phyloP scores from a whole-genome alignment of 2,329 filamentous ascomycete species.

The Seiridium unicorne region DNA sequence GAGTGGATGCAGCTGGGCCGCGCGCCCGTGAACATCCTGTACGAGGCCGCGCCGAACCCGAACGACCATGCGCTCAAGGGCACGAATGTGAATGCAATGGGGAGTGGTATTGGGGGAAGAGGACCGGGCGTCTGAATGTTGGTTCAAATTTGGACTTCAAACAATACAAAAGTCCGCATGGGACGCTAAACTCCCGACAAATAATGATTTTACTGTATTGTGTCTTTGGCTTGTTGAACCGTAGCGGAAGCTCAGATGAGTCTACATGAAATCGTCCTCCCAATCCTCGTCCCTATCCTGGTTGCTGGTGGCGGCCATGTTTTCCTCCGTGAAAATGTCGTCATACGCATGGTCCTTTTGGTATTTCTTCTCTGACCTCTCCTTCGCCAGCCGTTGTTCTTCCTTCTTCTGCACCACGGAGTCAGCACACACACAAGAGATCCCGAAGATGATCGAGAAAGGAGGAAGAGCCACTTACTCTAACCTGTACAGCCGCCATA shows the following conservation, averaged over 20 bases:
- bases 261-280: conserved; percentile 90
- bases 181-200: neutral
- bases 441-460: neutral
- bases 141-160: neutral
- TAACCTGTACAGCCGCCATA: conserved; percentile 56
- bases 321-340: conserved; percentile 82
- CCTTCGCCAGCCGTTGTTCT: conserved; percentile 69
- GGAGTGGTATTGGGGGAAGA: conserved; percentile 49
- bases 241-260: neutral
- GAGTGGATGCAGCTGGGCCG: conserved; percentile 86
- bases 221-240: neutral
- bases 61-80: conserved; percentile 75
- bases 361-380: conserved; percentile 86
- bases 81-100: conserved; percentile 52
- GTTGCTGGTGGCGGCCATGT: conserved; percentile 76
- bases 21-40: conserved; percentile 82
- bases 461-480: conserved; percentile 45
- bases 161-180: neutral
- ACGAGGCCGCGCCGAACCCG: conserved; percentile 92
- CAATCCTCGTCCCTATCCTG: conserved; percentile 77
- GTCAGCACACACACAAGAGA: neutral
- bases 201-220: conserved; percentile 4
- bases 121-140: conserved; percentile 29
- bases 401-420: conserved; percentile 63
- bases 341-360: conserved; percentile 99